Base-by-base conservation (phyloP, 2,329 filamentous ascomycete species). In the Nigrospora sphaerica region DNA sequence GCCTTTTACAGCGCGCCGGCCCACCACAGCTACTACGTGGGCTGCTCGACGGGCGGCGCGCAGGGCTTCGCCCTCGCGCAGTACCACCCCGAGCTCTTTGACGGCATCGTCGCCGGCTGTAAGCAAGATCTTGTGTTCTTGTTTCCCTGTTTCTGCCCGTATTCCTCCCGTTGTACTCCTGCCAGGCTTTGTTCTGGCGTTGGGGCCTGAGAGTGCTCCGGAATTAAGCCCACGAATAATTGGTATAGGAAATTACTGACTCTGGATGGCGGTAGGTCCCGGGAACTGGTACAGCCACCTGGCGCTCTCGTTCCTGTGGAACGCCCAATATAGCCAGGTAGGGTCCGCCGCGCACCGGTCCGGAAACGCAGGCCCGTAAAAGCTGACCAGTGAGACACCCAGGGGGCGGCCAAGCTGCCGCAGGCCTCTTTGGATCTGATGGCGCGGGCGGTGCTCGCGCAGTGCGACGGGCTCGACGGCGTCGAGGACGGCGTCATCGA, bases 51-150 rank as follows among this genome's bases (percentile, higher is more conserved):
- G 4, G 69, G 67, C 9, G 68, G 69, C 10, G 62, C 62, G 7
- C 67, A 71, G 55, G 69, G 65, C 1, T 67, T 66, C 47, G 64
- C 68, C 23, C 52, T 67, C n/a, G 65, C 66, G 3, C 63, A 69
- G 43, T 64, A 54, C 14, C 62, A 70, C 46, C 67, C 68, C 0
- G 52, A 62, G 1, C 55, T 70, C 6, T 71, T 72, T 38, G 66
- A 71, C 49, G 68, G 69, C 2, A 69, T 72, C 6, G 54, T 63
- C 34, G 68, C 65, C 10, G 66, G 47, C 32, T 36, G 42, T n/a
- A n/a, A n/a, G n/a, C n/a, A n/a, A n/a, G n/a, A n/a, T n/a, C n/a
- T n/a, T n/a, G n/a, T n/a, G n/a, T n/a, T n/a, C n/a, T n/a, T n/a
- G n/a, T n/a, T n/a, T n/a, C n/a, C n/a, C n/a, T n/a, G n/a, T n/a